Conservation (phyloP, 2,329 filamentous ascomycete genomes). For the Diaporthe eres region DNA sequence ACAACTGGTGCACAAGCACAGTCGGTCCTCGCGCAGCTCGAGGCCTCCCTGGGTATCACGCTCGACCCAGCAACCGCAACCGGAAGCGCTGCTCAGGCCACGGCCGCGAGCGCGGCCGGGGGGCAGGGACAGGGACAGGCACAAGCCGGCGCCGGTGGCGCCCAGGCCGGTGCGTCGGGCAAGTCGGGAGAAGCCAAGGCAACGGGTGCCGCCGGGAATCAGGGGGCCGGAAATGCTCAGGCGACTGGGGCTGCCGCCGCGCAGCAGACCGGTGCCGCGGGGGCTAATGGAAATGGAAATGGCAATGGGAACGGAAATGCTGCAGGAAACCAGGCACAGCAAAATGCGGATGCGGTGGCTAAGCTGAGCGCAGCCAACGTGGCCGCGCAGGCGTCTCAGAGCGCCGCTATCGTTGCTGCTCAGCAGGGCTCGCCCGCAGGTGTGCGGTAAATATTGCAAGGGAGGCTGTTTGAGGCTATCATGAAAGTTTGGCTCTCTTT, state of each 20-base stretch:
- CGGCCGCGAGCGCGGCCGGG: neutral
- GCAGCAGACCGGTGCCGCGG: neutral
- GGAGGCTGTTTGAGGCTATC: no score
- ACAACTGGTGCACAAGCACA: constrained; percentile 3
- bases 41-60: constrained; percentile 18
- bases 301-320: neutral
- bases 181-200: neutral
- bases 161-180: constrained; percentile 13
- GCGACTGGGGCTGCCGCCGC: neutral
- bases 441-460: neutral
- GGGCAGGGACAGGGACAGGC: neutral
- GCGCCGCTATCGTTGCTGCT: constrained; percentile 21
- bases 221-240: neutral
- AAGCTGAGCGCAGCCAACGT: constrained; percentile 18
- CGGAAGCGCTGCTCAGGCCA: neutral
- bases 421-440: constrained; percentile 26
- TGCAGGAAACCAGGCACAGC: neutral
- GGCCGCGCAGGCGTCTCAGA: constrained; percentile 26
- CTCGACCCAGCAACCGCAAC: constrained; percentile 12
- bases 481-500: neutral
- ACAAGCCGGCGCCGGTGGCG: neutral
- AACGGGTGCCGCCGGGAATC: neutral
- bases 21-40: constrained; percentile 10
- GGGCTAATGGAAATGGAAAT: neutral
- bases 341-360: constrained; percentile 25